A percentile compares a stretch with the other conserved stretches of the same genome.
phyloP scores from a whole-genome alignment of 495 filamentous ascomycete genomes.

The Trichoderma reesei region DNA sequence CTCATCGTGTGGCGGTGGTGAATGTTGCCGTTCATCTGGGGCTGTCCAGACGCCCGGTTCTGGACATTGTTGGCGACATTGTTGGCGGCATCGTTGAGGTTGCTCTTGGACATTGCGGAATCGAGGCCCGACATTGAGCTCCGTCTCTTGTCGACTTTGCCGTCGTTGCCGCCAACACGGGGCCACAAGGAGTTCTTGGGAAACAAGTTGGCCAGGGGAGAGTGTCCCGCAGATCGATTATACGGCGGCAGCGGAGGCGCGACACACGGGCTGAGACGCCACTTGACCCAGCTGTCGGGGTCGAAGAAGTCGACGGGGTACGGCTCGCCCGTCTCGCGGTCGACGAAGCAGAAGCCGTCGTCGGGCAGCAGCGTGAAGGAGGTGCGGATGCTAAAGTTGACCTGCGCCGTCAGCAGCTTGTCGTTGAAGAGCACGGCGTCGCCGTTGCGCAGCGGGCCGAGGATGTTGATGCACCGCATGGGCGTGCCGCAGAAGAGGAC shows the following conservation, averaged over 20 bases:
- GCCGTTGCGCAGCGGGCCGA: conserved; percentile 82
- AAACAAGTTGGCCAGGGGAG: conserved; percentile 3
- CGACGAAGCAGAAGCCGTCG: conserved; percentile 79
- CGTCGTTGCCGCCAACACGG: conserved; percentile 7
- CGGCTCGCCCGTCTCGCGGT: conserved; percentile 70
- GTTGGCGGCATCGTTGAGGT: not conserved
- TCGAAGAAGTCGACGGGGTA: conserved; percentile 83
- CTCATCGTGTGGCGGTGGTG: conserved; percentile 21
- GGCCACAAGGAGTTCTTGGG: conserved; percentile 23
- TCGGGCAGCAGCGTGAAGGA: conserved; percentile 80
- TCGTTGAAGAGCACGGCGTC: conserved; percentile 86
- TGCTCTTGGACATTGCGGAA: not conserved
- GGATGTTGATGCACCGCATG: conserved; percentile 78
- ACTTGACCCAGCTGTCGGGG: conserved; percentile 65
- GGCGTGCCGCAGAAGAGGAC: conserved; percentile 82
- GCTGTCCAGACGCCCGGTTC: conserved; percentile 25
- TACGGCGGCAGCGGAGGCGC: conserved; percentile 46
- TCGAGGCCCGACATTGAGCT: conserved; percentile 10
- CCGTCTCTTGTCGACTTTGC: conserved; percentile 3
- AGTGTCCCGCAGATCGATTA: not conserved
- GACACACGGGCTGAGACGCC: conserved; percentile 71
- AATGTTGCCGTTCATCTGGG: conserved; percentile 31
- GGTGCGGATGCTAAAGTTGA: conserved; percentile 87
- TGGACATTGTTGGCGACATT: not conserved
- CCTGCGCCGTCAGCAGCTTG: conserved; percentile 84